Percentiles rank a stretch among this genome's conserved stretches.
phyloP scores from a whole-genome alignment of 768 basidiomycete species.

The Lactarius trivialis region DNA sequence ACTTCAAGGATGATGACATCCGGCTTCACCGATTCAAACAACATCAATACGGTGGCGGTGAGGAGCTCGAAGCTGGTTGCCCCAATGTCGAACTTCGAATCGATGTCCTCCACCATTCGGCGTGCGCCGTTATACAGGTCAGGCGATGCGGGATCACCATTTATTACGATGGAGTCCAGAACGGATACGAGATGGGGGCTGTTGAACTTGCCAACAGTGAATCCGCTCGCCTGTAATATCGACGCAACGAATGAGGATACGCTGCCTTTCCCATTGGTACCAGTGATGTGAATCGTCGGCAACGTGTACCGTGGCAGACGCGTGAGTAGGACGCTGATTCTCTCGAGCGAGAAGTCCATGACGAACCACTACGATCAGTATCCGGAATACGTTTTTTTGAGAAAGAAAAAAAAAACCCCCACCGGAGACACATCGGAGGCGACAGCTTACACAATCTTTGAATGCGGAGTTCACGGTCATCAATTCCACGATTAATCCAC shows the following conservation, averaged over 20 bases:
- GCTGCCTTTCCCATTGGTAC: conserved; percentile 97
- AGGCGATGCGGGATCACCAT: conserved; percentile 45
- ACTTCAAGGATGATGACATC: conserved; percentile 88
- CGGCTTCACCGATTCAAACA: conserved; percentile 64
- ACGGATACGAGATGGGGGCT: conserved; percentile 82
- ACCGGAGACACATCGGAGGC: no score
- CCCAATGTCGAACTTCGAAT: conserved; percentile 37
- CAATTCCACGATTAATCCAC: no score
- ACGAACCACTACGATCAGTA: not conserved
- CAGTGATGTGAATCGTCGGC: conserved; percentile 86
- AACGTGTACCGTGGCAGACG: conserved; percentile 57
- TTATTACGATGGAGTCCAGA: conserved; percentile 69
- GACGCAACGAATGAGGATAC: conserved; percentile 79
- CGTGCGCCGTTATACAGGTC: conserved; percentile 43
- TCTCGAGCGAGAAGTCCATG: conserved; percentile 58
- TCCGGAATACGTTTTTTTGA: no score
- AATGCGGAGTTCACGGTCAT: no score
- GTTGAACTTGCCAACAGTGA: conserved; percentile 79
- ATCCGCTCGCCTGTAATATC: conserved; percentile 51
- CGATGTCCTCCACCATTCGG: conserved; percentile 41
- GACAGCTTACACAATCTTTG: no score
- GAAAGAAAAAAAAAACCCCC: no score
- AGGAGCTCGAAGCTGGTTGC: conserved; percentile 81
- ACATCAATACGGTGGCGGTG: conserved; percentile 68
- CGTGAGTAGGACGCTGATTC: conserved; percentile 46